Conservation (phyloP, 345 rosid species). For the Turnera subulata region DNA sequence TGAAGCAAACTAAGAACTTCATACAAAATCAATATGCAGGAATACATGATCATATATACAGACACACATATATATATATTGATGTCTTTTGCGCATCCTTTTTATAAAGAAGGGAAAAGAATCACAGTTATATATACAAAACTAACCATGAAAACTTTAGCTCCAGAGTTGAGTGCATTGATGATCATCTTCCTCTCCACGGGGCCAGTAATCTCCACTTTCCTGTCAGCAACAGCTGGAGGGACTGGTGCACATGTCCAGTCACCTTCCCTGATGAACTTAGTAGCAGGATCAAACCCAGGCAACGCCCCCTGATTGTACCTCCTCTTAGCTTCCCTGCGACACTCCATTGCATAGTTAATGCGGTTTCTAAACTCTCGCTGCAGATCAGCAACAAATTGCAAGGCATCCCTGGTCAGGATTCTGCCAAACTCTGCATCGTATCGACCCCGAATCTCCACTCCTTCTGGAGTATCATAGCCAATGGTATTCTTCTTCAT, state of each 20-base stretch:
- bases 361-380: slow-evolving; percentile 65
- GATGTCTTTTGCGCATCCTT: too few species aligned
- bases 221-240: slow-evolving; percentile 65
- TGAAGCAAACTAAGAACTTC: too few species aligned
- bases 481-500: neutral
- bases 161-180: slow-evolving; percentile 93
- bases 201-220: slow-evolving; percentile 87
- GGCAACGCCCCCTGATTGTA: slow-evolving; percentile 58
- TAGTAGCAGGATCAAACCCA: slow-evolving; percentile 77
- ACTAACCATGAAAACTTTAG: slow-evolving; percentile 91
- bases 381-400: slow-evolving; percentile 73
- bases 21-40: too few species aligned
- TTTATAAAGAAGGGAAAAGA: too few species aligned
- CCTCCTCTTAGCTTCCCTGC: slow-evolving; percentile 52
- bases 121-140: too few species aligned
- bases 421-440: slow-evolving; percentile 59
- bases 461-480: slow-evolving; percentile 67
- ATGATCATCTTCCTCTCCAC: slow-evolving; percentile 95
- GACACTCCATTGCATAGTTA: slow-evolving; percentile 73
- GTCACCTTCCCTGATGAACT: slow-evolving; percentile 59
- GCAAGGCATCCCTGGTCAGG: slow-evolving; percentile 66
- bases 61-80: too few species aligned
- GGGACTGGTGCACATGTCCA: slow-evolving; percentile 78
- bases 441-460: slow-evolving; percentile 70
- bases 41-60: too few species aligned